These are phyloP conservation scores for Phytophthora brassicae DNA, from an alignment of 352 stramenopile species.

Conservation along the genomic window DNA sequence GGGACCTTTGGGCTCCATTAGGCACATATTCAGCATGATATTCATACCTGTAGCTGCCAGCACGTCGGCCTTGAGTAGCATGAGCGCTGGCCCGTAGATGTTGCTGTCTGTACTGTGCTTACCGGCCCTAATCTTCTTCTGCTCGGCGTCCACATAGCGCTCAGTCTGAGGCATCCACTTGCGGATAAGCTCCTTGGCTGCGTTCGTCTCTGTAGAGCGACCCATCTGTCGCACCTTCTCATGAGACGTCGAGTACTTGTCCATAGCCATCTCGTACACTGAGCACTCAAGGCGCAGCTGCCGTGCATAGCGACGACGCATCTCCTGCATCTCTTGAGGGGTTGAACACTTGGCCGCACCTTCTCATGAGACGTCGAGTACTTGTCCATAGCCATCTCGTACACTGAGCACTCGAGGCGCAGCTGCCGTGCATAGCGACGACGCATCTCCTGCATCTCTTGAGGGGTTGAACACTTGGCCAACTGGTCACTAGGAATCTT, in stretches of 20 bases:
- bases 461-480: constrained; percentile 43
- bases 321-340: constrained; percentile 47
- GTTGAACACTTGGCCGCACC: constrained; percentile 51
- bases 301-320: constrained; percentile 70
- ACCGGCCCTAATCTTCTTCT: constrained; percentile 49
- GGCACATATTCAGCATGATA: constrained; percentile 70
- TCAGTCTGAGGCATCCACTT: constrained; percentile 55
- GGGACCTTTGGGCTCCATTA: constrained; percentile 62
- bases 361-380: constrained; percentile 50
- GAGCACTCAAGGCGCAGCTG: constrained; percentile 79
- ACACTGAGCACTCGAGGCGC: constrained; percentile 76
- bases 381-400: constrained; percentile 81
- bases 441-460: constrained; percentile 60
- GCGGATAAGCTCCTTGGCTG: constrained; percentile 58
- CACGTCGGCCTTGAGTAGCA: constrained; percentile 58
- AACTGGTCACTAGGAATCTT: constrained; percentile 53
- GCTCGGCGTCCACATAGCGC: constrained; percentile 50
- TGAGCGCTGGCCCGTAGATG: constrained; percentile 67
- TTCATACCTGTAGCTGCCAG: constrained; percentile 65
- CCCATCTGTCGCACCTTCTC: constrained; percentile 56
- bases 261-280: constrained; percentile 80
- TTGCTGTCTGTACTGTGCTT: constrained; percentile 74
- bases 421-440: constrained; percentile 76
- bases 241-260: constrained; percentile 54
- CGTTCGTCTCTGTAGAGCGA: constrained; percentile 51